Percentiles rank a stretch among this genome's conserved stretches.
These are phyloP conservation scores for Scheffersomyces coipomensis DNA, from an alignment of 805 yeast genomes.

Conservation along the genomic window DNA sequence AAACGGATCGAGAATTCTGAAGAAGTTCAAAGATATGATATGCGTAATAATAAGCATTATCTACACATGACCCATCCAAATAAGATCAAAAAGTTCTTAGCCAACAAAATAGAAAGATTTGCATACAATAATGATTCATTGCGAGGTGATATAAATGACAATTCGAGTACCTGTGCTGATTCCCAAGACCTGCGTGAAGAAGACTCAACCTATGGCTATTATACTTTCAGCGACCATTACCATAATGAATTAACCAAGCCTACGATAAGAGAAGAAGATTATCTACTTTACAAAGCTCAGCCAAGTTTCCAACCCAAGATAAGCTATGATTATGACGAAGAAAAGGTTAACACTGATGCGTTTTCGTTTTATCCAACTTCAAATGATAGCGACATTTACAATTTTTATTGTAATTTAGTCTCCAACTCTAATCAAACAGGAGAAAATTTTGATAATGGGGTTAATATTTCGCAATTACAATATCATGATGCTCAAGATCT, in stretches of 20 bases:
- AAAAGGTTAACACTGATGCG: background rate
- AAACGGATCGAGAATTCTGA: no score
- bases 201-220: background rate
- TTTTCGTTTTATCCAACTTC: slow-evolving; percentile 1
- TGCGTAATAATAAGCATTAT: background rate
- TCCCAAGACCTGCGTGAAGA: background rate
- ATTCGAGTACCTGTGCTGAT: background rate
- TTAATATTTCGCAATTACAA: background rate
- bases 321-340: background rate
- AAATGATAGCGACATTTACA: slow-evolving; percentile 13
- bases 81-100: slow-evolving; percentile 19
- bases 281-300: slow-evolving; percentile 11
- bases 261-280: slow-evolving; percentile 6
- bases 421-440: slow-evolving; percentile 2
- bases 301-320: background rate
- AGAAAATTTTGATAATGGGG: slow-evolving; percentile 2
- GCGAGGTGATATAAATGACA: background rate
- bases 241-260: background rate
- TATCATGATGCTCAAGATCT: slow-evolving; percentile 14
- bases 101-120: slow-evolving; percentile 21
- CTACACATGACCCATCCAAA: slow-evolving; percentile 13
- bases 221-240: background rate
- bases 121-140: slow-evolving; percentile 10
- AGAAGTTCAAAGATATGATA: no score
- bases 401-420: slow-evolving; percentile 6